These are phyloP conservation scores for Ogataea trehalophila DNA, from an alignment of 805 yeast genomes.

Conservation along the genomic window DNA sequence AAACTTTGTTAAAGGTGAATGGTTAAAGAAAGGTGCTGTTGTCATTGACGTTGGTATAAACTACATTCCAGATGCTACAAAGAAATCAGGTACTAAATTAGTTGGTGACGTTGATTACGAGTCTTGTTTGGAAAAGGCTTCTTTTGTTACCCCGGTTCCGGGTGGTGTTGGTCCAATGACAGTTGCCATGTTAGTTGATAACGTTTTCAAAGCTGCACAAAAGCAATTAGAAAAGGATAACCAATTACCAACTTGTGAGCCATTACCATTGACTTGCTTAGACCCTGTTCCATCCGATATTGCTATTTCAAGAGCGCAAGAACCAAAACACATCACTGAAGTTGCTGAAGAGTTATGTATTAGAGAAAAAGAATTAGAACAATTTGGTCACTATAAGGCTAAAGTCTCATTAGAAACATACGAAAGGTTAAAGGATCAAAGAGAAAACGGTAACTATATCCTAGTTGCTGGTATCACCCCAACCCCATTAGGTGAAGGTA, in stretches of 20 bases:
- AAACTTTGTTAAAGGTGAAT: conserved; percentile 64
- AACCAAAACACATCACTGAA: conserved; percentile 63
- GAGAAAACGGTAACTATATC: conserved; percentile 64
- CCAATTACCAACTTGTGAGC: conserved; percentile 38
- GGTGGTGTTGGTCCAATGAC: conserved; percentile 95
- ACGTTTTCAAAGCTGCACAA: conserved; percentile 67
- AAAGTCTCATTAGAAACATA: conserved; percentile 63
- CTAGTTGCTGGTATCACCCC: conserved; percentile 83
- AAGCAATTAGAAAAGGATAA: conserved; percentile 26
- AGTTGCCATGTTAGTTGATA: conserved; percentile 73
- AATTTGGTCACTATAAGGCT: conserved; percentile 72
- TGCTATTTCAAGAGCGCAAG: conserved; percentile 71
- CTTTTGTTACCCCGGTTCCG: conserved; percentile 79
- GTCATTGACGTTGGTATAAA: conserved; percentile 84
- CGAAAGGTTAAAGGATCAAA: conserved; percentile 53
- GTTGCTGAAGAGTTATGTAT: conserved; percentile 70
- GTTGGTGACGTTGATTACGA: conserved; percentile 77
- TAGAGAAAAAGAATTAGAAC: conserved; percentile 63
- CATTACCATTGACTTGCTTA: conserved; percentile 51
- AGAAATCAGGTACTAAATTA: conserved; percentile 64
- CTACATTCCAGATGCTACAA: conserved; percentile 59
- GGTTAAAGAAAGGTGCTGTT: conserved; percentile 64
- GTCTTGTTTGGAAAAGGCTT: conserved; percentile 48
- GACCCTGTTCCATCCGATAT: conserved; percentile 79
- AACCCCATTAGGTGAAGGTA: conserved; percentile 83